Conservation (phyloP, 139 green algal genomes). For the Asterochloris erici region DNA sequence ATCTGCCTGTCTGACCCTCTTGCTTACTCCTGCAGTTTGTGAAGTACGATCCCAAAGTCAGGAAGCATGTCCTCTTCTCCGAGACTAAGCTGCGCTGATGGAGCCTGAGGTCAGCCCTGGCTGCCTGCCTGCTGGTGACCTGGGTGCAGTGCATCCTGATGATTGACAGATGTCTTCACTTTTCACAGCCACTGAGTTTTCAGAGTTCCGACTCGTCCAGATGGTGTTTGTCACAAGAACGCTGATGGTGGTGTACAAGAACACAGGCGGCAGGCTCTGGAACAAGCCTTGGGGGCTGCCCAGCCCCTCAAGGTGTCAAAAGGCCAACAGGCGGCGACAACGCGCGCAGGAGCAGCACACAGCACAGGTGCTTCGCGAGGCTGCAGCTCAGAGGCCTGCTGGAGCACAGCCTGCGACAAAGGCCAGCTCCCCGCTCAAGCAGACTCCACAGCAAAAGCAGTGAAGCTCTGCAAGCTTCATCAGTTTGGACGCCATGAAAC, state of each 20-base stretch:
- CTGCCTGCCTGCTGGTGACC: no score
- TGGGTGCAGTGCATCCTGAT: no score
- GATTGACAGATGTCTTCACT: no score
- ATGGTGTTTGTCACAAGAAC: slow-evolving; percentile 47
- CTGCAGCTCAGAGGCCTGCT: slow-evolving; percentile 2
- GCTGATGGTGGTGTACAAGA: slow-evolving; percentile 55
- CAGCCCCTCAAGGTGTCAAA: slow-evolving; percentile 35
- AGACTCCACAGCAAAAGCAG: no score
- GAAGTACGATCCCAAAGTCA: slow-evolving; percentile 78
- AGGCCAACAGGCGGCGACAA: slow-evolving; percentile 48
- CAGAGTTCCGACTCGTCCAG: not conserved
- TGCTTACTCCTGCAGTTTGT: slow-evolving; percentile 40
- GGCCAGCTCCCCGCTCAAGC: no score
- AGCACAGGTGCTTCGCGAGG: not conserved
- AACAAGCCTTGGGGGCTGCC: slow-evolving; percentile 53
- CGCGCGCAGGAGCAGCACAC: slow-evolving; percentile 3
- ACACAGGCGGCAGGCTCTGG: slow-evolving; percentile 55
- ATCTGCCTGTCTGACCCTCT: no score
- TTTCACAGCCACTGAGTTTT: no score
- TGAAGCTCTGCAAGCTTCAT: no score
- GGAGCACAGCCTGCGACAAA: not conserved
- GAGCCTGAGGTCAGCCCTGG: not conserved
- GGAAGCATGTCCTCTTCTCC: slow-evolving; percentile 72
- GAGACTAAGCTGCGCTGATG: slow-evolving; percentile 70
- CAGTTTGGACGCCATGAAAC: no score